These are phyloP conservation scores for Leccinum boreale DNA, from an alignment of 768 basidiomycete genomes.

Conservation along the genomic window DNA sequence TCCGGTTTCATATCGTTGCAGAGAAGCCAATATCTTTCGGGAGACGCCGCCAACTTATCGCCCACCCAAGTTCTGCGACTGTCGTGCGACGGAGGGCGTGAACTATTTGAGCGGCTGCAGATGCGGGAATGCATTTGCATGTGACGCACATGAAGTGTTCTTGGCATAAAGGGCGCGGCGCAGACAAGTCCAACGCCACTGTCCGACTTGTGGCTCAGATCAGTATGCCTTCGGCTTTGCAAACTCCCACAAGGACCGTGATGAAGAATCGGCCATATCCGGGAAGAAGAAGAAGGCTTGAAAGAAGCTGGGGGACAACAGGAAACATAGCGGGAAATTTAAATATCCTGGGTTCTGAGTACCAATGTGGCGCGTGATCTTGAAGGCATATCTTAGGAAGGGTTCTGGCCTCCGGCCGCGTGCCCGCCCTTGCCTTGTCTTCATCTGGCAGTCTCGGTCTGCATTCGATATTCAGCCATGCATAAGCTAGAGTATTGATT, in stretches of 20 bases:
- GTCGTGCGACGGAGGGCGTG: neutral
- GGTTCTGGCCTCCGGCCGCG: neutral
- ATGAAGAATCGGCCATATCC: neutral
- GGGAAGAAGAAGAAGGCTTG: neutral
- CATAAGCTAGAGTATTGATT: neutral
- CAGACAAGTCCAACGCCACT: neutral
- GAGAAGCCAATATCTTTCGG: neutral
- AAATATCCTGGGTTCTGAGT: neutral
- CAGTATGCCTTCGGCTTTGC: neutral
- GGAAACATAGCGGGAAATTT: neutral
- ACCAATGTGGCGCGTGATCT: neutral
- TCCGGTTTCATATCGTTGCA: neutral
- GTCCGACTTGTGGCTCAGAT: neutral
- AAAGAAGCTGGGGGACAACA: conserved; percentile 1
- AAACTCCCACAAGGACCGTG: neutral
- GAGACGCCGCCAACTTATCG: neutral
- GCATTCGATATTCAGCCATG: neutral
- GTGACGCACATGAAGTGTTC: neutral
- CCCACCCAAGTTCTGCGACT: neutral
- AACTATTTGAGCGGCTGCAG: neutral
- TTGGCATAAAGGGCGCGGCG: neutral
- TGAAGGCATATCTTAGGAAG: neutral
- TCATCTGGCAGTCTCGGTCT: neutral
- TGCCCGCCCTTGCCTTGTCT: neutral
- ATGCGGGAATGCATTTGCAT: neutral